Base-by-base conservation (phyloP, 2,329 filamentous ascomycete genomes). In the Grosmannia huntii region DNA sequence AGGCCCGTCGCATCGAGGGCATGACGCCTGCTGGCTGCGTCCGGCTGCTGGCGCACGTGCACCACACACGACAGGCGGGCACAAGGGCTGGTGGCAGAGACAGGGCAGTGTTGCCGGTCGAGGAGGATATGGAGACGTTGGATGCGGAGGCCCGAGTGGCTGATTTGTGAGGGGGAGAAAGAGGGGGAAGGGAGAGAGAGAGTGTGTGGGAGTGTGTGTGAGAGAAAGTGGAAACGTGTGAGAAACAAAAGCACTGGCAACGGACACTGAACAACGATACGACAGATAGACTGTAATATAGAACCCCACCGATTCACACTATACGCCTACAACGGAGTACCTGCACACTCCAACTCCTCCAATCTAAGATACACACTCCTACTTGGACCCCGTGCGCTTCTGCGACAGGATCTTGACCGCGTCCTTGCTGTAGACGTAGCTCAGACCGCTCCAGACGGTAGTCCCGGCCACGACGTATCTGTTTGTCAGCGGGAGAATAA, bases 401-500 rank as follows among this genome's bases (percentile, higher is more conserved):
- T 71, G 66, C 0, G 72, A 70, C 49, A 97, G 70, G 58, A 97
- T 96, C 70, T 87, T 95, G 36, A 97, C 91, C 0, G 90, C 92
- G 65, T 95, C 87, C 69, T 94, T 96, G 64, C 84, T 89, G 69
- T 86, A 95, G 7, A 95, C 78, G 69, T 99, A 99, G 70, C 91
- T 96, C 16, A 91, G 77, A 9, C 94, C 94, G 62, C 90, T 96
- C 89, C 91, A 97, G 6, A 95, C 72, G 0, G 94, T 99, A 4
- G 94, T 99, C 0, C 79, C 81, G 0, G 90, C 91, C 3, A 99
- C 92, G 16, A 95, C 72, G 65, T 89, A 92, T 67, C 89, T 92
- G 64, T 4, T 31, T 5, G 51, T 55, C 2, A 49, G 27, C 14
- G 41, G 33, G 31, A 53, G n/a, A 48, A 54, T 41, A n/a, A 4